Percentiles rank a stretch among this genome's conserved stretches.
These are phyloP conservation scores for Irineochytrium annulatum DNA, from an alignment of 192 early-diverging fungal species.

Conservation along the genomic window DNA sequence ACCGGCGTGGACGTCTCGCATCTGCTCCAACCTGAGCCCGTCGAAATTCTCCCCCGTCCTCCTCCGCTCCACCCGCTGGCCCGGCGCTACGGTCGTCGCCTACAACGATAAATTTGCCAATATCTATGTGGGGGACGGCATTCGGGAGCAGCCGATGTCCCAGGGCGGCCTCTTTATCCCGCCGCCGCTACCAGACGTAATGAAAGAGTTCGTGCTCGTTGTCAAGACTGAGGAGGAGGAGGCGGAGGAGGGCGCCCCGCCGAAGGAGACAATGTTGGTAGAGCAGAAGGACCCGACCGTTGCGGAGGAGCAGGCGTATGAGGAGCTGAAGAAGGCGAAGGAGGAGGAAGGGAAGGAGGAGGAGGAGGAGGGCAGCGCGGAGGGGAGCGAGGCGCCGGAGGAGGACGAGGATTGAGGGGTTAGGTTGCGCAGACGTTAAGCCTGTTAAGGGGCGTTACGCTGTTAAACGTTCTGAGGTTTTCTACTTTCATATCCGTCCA, in stretches of 20 bases:
- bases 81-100: slow-evolving; percentile 49
- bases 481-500: too few species aligned
- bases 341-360: slow-evolving; percentile 51
- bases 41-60: slow-evolving; percentile 53
- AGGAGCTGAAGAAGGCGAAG: slow-evolving; percentile 45
- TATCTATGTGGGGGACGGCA: slow-evolving; percentile 60
- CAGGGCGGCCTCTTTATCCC: slow-evolving; percentile 31
- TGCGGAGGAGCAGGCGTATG: slow-evolving; percentile 50
- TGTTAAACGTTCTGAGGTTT: too few species aligned
- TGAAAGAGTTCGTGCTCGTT: slow-evolving; percentile 42
- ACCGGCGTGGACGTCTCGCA: slow-evolving; percentile 45
- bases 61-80: slow-evolving; percentile 53
- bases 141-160: slow-evolving; percentile 25
- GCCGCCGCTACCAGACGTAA: slow-evolving; percentile 37
- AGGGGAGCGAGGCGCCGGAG: slow-evolving; percentile 36
- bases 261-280: slow-evolving; percentile 18
- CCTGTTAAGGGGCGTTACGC: too few species aligned
- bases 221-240: slow-evolving; percentile 31
- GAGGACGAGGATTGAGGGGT: slow-evolving; percentile 37
- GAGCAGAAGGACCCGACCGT: slow-evolving; percentile 60
- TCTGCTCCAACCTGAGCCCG: slow-evolving; percentile 41
- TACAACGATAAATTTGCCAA: slow-evolving; percentile 63
- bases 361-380: slow-evolving; percentile 43
- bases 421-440: too few species aligned
- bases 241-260: slow-evolving; percentile 15